Base-by-base conservation (phyloP, 352 stramenopile species). In the Saprolegnia diclina region DNA sequence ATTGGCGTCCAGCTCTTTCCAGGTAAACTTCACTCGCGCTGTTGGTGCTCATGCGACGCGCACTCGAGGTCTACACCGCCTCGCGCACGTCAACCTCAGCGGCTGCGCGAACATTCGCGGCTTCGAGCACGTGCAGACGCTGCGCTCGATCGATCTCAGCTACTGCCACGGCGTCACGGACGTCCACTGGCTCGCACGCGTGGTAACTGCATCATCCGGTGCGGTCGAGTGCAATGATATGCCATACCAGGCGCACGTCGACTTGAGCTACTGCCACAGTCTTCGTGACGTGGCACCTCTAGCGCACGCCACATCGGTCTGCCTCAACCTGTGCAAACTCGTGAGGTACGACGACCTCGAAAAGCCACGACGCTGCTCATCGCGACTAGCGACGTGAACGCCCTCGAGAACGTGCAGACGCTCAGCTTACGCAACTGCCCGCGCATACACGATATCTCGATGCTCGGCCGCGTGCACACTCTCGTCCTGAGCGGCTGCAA, bases 181-280 rank as follows among this genome's bases (percentile, higher is more conserved):
- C 70, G 54, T 89, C 5, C 71, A 69, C 24, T 88, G 79, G 64
- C 72, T 91, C 14, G 52, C 59, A 19, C 32, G 66, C 7, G 74
- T 78, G 11, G 64, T 75, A 55, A 74, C 18, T n/a, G 21, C 56
- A 5, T 62, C n/a, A 53, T 65, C 62, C 26, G 29, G 24, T 9
- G 6, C 22, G 5, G 37, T 65, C 26, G 9, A 67, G 14, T 32
- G 18, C 32, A 22, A 35, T 35, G 5, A 35, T 35, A 5, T 35
- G 29, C 29, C 29, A n/a, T n/a, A n/a, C 18, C 38, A 67, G 62
- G 40, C 62, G 5, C 40, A 56, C 42, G 79, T 89, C 9, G 79
- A 89, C 48, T 72, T 91, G 19, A 88, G 79, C 18, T 91, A 91
- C 67, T 91, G 83, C 65, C 83, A 91, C 72, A 71, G 46, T 16